Base-by-base conservation (phyloP, 2,329 filamentous ascomycete species). In the Pseudocercospora fuligena region DNA sequence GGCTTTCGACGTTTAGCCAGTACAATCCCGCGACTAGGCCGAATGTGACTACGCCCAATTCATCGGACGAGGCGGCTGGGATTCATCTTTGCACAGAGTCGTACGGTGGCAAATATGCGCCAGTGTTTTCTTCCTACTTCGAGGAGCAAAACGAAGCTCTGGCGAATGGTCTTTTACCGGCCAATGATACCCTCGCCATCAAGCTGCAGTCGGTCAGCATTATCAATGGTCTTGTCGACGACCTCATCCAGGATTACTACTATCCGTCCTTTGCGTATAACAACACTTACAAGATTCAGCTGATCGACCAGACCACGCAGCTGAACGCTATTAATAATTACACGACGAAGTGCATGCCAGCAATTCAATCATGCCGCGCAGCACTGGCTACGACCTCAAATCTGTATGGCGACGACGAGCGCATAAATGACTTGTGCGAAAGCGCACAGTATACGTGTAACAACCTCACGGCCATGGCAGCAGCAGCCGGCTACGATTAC, bases 191-290 rank as follows among this genome's bases (percentile, higher is more conserved):
- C 1, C 78, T 90, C 11, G 83, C 87, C 31, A 86, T 91, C 58
- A 84, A 86, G 62, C 81, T 93, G 8, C 81, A 80, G 14, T 87
- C 89, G 0, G 78, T 93, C 0, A 90, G 90, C 23, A 90, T 93
- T 65, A 81, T 92, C 65, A 92, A 93, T 75, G 90, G 90, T 12
- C 87, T 89, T 69, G 81, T 93, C 40, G 91, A 93, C 73, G 83
- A 86, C 70, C 76, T 88, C 31, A 82, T 88, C 0, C 89, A 92
- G 78, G 81, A 82, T 3, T 84, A 86, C 2, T 86, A 79, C 71
- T 88, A 86, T 69, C 83, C 87, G 0, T 74, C 78, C 7, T 89
- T 89, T 75, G 86, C 86, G 9, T 82, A 83, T 65, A 86, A 87
- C 74, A 92, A 91, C 74, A 88, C 89, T 0, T 93, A 91, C 74